Evolutionary conservation across 768 basidiomycete species (phyloP), one percentile per base, ranked within the genome.

Genomic region (Ramaria rubella): DNA sequence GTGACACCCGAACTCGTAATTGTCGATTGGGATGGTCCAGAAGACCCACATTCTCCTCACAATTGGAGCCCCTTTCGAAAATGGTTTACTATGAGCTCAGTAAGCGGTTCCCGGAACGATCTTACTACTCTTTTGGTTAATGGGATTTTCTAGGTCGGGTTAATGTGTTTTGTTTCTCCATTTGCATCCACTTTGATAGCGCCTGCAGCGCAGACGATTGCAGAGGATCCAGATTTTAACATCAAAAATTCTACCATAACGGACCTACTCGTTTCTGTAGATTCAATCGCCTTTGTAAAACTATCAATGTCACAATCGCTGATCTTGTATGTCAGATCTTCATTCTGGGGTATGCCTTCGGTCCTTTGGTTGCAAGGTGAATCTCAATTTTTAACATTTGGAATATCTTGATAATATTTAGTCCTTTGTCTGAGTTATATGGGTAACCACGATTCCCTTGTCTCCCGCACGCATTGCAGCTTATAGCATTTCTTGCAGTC

Each of bases 1-100:
- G 40, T 42, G 23, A 48, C 17, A 14, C 46, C 46, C 17, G 46
- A 30, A 27, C 23, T 46, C 45, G 23, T 49, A 30, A 49, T 56
- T 11, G 24, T 55, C 29, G 54, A 55, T 38, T 55, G 54, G 54
- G 43, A 55, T 23, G 42, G 45, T 15, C 54, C 36, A 27, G 54
- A 46, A 5, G 54, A 55, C 33, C 54, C 54, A 9, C 19, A 6
- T 2, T 36, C 33, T 30, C 54, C 54, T 3, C 12, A 24, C 23
- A 55, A 55, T 38, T 55, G 23, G 29, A 24, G 23, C 23, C 42
- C 15, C 9, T 50, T 7, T 9, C 26, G 30, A 14, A 34, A 52
- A 14, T 52, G 36, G 30, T 17, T 19, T 4, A 21, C 21, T n/a
- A 40, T 46, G 30, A 33, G 23, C n/a, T 21, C 23, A 8, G 19